Evolutionary conservation across 2,329 filamentous ascomycete genomes (phyloP), one percentile per base, ranked within the genome.

Genomic region (Laburnicola sp.): DNA sequence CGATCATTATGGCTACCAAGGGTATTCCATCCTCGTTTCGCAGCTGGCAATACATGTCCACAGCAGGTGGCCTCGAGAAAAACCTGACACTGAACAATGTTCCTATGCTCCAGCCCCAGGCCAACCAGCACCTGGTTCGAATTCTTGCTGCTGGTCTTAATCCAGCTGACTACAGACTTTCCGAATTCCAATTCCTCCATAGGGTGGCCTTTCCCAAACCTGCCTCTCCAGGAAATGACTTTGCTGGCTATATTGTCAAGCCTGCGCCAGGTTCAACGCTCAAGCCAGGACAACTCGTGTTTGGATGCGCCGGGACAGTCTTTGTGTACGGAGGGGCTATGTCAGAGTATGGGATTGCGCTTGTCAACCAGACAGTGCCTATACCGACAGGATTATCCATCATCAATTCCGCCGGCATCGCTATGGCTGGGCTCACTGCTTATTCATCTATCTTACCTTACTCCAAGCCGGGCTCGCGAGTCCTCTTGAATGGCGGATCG

Each of bases 401-500:
- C 8, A 59, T 64, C 38, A 53, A 74, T 7, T 66, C 61, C 6
- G 66, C 65, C 7, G 53, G 59, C 11, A 54, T 73, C 9, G 63
- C 65, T 28, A 60, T 64, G 6, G 66, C 65, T 31, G 71, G 63
- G 4, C 41, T 71, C 34, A 71, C 69, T 3, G 68, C 71, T 2
- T 71, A 67, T 37, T 66, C 70, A 56, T 60, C 53, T 36, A 50
- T 74, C 22, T 56, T 54, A 10, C 68, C 45, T 5, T 55, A 63
- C 39, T 59, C 59, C 38, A 71, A 68, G 56, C 36, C 50, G 3
- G 70, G 70, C 21, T 74, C 78, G 43, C 77, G 75, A 57, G 74
- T 86, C 10, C 80, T 86, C 59, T 77, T 86, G 63, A 86, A 86
- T 60, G 84, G 82, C 16, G 83, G 83, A 0, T 81, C 77, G 7